phyloP scores from a whole-genome alignment of 208 protist species.

The Leishmania aethiopica region DNA sequence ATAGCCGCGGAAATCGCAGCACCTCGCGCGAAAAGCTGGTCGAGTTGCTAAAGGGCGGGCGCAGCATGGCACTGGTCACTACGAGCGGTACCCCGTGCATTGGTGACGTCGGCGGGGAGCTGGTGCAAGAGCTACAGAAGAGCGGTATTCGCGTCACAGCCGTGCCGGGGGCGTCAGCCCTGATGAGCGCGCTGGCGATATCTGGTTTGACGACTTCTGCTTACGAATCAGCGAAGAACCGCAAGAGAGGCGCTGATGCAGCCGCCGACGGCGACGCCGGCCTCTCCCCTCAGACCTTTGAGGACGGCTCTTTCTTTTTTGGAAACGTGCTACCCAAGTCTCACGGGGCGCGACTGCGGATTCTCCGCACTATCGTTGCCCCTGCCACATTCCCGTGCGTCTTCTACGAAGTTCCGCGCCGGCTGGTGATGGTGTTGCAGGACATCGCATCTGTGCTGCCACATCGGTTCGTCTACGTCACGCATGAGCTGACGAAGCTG shows the following conservation, averaged over 20 bases:
- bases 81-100: constrained; percentile 90
- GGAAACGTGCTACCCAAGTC: constrained; percentile 79
- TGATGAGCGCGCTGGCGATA: constrained; percentile 79
- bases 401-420: constrained; percentile 89
- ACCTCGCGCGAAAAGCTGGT: constrained; percentile 77
- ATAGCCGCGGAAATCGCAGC: constrained; percentile 68
- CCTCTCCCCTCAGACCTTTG: constrained; percentile 24
- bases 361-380: constrained; percentile 68
- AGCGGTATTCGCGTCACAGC: constrained; percentile 80
- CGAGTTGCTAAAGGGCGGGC: constrained; percentile 82
- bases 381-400: constrained; percentile 72
- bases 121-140: constrained; percentile 85
- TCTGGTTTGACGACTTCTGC: constrained; percentile 69
- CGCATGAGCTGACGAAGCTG: constrained; percentile 90
- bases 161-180: constrained; percentile 79
- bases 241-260: neutral
- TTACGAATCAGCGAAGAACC: constrained; percentile 30
- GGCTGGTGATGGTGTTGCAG: constrained; percentile 76
- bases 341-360: constrained; percentile 61
- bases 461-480: constrained; percentile 72
- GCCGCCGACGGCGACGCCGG: neutral
- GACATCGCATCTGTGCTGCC: constrained; percentile 82
- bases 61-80: constrained; percentile 90
- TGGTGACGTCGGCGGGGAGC: constrained; percentile 78
- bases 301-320: constrained; percentile 89